phyloP scores from a whole-genome alignment of 2,329 filamentous ascomycete species.

The Botrytis porri region DNA sequence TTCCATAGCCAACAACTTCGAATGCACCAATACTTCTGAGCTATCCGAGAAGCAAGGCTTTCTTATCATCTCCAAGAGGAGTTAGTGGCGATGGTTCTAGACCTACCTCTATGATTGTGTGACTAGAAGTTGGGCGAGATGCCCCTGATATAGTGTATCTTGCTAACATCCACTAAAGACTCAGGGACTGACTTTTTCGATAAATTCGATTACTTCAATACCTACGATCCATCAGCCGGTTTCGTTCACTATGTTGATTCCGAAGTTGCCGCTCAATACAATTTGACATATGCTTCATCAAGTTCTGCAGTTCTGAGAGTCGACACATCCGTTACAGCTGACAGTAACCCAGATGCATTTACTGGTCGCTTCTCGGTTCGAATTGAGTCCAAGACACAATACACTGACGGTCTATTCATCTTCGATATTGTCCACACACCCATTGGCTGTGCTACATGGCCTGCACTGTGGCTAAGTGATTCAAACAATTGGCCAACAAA shows the following conservation, averaged over 20 bases:
- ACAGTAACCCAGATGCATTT: constrained; percentile 54
- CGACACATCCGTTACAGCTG: constrained; percentile 55
- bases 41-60: background rate
- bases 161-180: constrained; percentile 29
- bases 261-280: constrained; percentile 41
- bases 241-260: constrained; percentile 46
- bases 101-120: background rate
- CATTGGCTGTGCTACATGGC: constrained; percentile 52
- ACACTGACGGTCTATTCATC: constrained; percentile 54
- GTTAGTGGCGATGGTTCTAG: background rate
- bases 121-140: background rate
- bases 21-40: background rate
- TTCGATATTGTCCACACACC: constrained; percentile 59
- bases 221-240: constrained; percentile 44
- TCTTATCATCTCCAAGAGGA: background rate
- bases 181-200: constrained; percentile 44
- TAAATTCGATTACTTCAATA: constrained; percentile 46
- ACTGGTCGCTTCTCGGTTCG: constrained; percentile 45
- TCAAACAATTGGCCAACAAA: constrained; percentile 56
- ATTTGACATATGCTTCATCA: constrained; percentile 59
- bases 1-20: background rate
- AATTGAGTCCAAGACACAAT: constrained; percentile 54
- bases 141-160: background rate
- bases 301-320: constrained; percentile 56
- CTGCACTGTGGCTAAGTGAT: constrained; percentile 63